phyloP scores from a whole-genome alignment of 1,284 basidiomycete genomes.

The Stygiomarasmius scandens region DNA sequence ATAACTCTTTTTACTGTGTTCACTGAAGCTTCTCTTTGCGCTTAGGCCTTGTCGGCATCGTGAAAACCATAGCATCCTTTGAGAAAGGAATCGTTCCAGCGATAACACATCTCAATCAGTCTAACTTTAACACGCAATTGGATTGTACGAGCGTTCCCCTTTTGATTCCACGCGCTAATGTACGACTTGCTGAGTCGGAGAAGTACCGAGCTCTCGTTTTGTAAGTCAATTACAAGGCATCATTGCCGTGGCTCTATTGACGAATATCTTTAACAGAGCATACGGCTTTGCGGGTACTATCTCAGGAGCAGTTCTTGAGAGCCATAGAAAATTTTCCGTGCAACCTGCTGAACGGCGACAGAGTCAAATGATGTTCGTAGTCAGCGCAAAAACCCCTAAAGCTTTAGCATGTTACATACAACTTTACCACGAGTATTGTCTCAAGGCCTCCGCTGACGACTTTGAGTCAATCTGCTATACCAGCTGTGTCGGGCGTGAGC shows the following conservation, averaged over 20 bases:
- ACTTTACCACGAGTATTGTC: conserved; percentile 33
- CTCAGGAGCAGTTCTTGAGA: conserved; percentile 35
- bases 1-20: too few relatives aligned
- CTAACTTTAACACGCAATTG: conserved; percentile 36
- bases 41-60: conserved; percentile 32
- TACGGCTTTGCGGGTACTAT: conserved; percentile 41
- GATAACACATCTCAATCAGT: conserved; percentile 30
- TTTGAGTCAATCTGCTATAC: conserved; percentile 38
- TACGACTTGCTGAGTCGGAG: conserved; percentile 15
- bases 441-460: conserved; percentile 22
- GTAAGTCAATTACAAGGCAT: conserved; percentile 22
- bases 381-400: conserved; percentile 35
- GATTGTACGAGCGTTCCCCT: conserved; percentile 34
- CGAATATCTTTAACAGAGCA: conserved; percentile 23
- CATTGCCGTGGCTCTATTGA: neutral
- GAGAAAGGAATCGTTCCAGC: conserved; percentile 30
- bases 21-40: too few relatives aligned
- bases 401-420: conserved; percentile 32
- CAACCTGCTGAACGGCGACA: neutral
- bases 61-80: conserved; percentile 32
- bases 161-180: conserved; percentile 27
- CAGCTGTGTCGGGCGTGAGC: conserved; percentile 36
- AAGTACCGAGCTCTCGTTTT: conserved; percentile 32
- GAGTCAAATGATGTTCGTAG: conserved; percentile 27
- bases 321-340: conserved; percentile 12